Evolutionary conservation across 1,284 basidiomycete species (phyloP).

Genomic region (Gymnopus androsaceus): DNA sequence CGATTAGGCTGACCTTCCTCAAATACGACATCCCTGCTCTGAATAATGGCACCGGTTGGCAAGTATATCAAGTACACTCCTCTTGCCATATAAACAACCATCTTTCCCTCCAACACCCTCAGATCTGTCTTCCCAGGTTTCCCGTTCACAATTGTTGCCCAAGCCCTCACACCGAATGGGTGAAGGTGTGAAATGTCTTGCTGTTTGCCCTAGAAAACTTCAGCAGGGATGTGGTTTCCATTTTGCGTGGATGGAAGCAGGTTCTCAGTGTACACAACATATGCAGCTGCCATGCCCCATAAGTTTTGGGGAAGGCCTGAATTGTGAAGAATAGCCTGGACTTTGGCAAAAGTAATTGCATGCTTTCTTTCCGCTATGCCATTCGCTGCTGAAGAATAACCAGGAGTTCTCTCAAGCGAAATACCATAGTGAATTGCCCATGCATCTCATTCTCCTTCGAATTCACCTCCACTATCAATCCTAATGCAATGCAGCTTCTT

Average conservation of each 20-base stretch:
- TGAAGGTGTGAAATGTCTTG: conserved; percentile 28
- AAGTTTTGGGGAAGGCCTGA: conserved; percentile 19
- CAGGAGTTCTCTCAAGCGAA: conserved; percentile 20
- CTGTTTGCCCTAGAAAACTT: conserved; percentile 18
- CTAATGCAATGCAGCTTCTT: conserved; percentile 8
- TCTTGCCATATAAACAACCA: conserved; percentile 26
- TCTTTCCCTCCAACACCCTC: too few species aligned
- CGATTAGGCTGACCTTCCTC: conserved; percentile 24
- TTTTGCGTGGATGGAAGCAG: conserved; percentile 23
- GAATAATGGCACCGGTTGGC: conserved; percentile 3
- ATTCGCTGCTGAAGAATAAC: conserved; percentile 17
- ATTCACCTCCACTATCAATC: conserved; percentile 16
- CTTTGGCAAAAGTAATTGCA: conserved; percentile 18
- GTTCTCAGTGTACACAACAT: conserved; percentile 23
- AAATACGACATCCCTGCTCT: conserved; percentile 29
- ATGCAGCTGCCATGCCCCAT: conserved; percentile 20
- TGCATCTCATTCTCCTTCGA: conserved; percentile 14
- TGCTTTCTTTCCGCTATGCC: conserved; percentile 19
- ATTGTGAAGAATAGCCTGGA: conserved; percentile 20
- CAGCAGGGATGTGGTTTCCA: conserved; percentile 20
- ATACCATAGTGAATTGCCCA: conserved; percentile 22
- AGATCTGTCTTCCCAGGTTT: conserved; percentile 19
- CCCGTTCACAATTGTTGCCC: conserved; percentile 26
- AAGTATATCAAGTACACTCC: conserved; percentile 24
- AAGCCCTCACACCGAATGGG: conserved; percentile 25